Evolutionary conservation across 345 rosid genomes (phyloP).

Genomic region (Aquilaria yunnanensis): DNA sequence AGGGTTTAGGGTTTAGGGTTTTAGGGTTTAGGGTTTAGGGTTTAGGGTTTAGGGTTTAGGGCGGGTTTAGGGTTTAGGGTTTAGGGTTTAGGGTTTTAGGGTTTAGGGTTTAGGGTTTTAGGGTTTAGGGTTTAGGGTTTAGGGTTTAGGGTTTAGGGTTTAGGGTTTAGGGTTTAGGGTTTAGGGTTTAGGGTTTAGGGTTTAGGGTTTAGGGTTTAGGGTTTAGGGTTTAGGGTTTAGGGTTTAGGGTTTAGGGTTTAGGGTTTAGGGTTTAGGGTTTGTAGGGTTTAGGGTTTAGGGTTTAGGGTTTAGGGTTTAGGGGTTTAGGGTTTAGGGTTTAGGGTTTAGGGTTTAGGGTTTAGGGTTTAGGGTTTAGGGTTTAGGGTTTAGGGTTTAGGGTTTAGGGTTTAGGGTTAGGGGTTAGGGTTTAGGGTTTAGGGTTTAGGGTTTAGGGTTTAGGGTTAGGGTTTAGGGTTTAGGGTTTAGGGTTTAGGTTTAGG

Average conservation of each 20-base stretch:
- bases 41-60: slow-evolving; percentile 7
- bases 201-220: slow-evolving; percentile 9
- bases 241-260: slow-evolving; percentile 6
- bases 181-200: background rate
- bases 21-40: slow-evolving; percentile 13
- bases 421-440: too few relatives aligned
- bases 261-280: slow-evolving; percentile 6
- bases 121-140: slow-evolving; percentile 5
- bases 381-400: too few relatives aligned
- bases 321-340: too few relatives aligned
- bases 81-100: slow-evolving; percentile 3
- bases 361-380: too few relatives aligned
- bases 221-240: slow-evolving; percentile 1
- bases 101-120: slow-evolving; percentile 16
- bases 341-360: too few relatives aligned
- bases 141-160: slow-evolving; percentile 10
- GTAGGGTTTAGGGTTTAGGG: slow-evolving; percentile 9
- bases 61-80: slow-evolving; percentile 3
- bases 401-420: too few relatives aligned
- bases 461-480: too few relatives aligned
- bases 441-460: too few relatives aligned
- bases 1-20: slow-evolving; percentile 8
- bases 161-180: background rate
- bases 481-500: too few relatives aligned
- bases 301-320: slow-evolving; percentile 19